Evolutionary conservation across 2,329 filamentous ascomycete species (phyloP).

Genomic region (Fusarium sp.): DNA sequence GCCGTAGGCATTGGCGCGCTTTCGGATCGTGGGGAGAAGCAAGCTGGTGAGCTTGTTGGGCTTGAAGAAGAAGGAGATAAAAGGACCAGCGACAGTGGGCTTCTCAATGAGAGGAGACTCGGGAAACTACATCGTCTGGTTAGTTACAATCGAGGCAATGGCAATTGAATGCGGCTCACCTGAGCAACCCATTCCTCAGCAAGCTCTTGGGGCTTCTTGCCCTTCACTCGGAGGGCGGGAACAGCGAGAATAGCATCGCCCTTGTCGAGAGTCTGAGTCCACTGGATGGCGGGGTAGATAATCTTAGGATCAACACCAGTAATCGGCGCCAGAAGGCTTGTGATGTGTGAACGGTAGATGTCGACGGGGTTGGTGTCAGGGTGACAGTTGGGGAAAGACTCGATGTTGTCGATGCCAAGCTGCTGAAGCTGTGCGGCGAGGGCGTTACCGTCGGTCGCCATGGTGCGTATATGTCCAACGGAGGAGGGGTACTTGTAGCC

Average conservation of each 20-base stretch:
- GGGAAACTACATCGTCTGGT: conserved; percentile 66
- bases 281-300: conserved; percentile 80
- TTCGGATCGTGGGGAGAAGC: conserved; percentile 76
- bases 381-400: conserved; percentile 65
- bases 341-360: conserved; percentile 82
- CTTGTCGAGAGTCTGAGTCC: conserved; percentile 83
- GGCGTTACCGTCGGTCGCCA: conserved; percentile 39
- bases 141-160: not conserved
- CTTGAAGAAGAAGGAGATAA: conserved; percentile 85
- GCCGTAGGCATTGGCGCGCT: conserved; percentile 64
- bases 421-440: conserved; percentile 43
- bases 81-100: conserved; percentile 73
- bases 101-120: conserved; percentile 79
- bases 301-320: conserved; percentile 77
- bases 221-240: conserved; percentile 82
- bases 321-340: conserved; percentile 73
- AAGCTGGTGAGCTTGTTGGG: conserved; percentile 71
- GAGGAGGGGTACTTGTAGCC: conserved; percentile 20
- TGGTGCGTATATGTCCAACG: conserved; percentile 18
- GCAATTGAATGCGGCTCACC: conserved; percentile 51
- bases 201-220: conserved; percentile 71
- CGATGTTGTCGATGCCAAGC: conserved; percentile 35
- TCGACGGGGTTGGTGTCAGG: conserved; percentile 81
- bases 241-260: conserved; percentile 84
- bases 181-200: conserved; percentile 71